phyloP scores from a whole-genome alignment of 2,329 filamentous ascomycete species.

The Cytospora piceicola region DNA sequence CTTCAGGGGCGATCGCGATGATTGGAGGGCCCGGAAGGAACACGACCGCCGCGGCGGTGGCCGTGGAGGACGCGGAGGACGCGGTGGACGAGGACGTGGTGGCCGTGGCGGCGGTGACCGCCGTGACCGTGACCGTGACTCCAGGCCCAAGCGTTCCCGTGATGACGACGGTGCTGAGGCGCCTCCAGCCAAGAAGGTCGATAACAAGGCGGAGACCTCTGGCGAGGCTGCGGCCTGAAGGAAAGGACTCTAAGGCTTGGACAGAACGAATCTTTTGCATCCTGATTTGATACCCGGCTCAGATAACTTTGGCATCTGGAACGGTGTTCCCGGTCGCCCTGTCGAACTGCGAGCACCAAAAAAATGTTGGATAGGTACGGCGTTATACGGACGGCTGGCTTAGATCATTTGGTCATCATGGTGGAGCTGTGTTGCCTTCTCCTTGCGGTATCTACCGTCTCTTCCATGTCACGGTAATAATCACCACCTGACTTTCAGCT shows the following conservation, averaged over 20 bases:
- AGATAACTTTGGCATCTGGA: slow-evolving; percentile 24
- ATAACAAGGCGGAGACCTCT: slow-evolving; percentile 50
- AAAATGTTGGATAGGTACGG: slow-evolving; percentile 15
- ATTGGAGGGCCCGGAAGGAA: slow-evolving; percentile 69
- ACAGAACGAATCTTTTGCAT: slow-evolving; percentile 15
- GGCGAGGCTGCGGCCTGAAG: slow-evolving; percentile 31
- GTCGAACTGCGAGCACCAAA: slow-evolving; percentile 8
- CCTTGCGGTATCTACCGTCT: background rate
- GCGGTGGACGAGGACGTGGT: slow-evolving; percentile 45
- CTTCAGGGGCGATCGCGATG: slow-evolving; percentile 51
- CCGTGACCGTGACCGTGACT: slow-evolving; percentile 46
- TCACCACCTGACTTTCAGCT: background rate
- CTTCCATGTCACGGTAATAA: background rate
- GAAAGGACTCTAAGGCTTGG: slow-evolving; percentile 6
- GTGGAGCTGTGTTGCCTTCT: background rate
- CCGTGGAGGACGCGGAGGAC: slow-evolving; percentile 49
- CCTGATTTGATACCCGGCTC: slow-evolving; percentile 29
- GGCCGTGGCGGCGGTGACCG: slow-evolving; percentile 49
- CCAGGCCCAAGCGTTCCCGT: slow-evolving; percentile 58
- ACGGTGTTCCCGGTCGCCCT: slow-evolving; percentile 22
- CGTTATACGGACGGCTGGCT: slow-evolving; percentile 27
- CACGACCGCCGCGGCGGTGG: slow-evolving; percentile 65
- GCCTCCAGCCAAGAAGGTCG: slow-evolving; percentile 65
- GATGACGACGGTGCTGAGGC: slow-evolving; percentile 55
- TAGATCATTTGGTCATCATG: slow-evolving; percentile 18